Base-by-base conservation (phyloP, 2,329 filamentous ascomycete species). In the Ceratocystis ficicola region DNA sequence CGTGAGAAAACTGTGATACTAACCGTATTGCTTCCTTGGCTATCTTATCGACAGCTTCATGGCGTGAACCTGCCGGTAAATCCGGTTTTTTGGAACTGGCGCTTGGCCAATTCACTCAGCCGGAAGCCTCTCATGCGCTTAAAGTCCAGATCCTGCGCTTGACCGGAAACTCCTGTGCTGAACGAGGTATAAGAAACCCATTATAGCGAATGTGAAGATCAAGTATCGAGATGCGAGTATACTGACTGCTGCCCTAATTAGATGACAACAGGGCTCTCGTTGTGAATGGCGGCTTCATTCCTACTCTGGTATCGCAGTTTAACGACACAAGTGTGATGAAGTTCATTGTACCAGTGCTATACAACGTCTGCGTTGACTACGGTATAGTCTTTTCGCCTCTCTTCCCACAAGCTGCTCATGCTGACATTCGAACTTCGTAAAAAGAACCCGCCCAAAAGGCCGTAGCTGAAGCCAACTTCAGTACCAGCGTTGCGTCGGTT, bases 291-390 rank as follows among this genome's bases (percentile, higher is more conserved):
- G 77, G 77, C 60, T 76, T 77, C 28, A 71, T 86, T 12, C 70
- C 74, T 2, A 73, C 75, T 41, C 75, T 87, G 65, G 78, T 83
- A 41, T 69, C 73, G 2, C 76, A 82, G 44, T 73, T 86, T 7
- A 69, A 74, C 15, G 73, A 82, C 46, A 77, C 82, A 62, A 72
- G 74, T 0, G 69, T 85, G 20, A 73, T 84, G 6, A 73, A 77
- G 0, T 82, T 83, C 71, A 77, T 78, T 44, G 78, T 86, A 50
- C 81, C 83, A 0, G 84, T 86, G 6, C 73, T 86, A 3, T 85
- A 81, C 73, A 87, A 87, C 70, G 77, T 85, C 61, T 79, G 83
- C 65, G 78, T 86, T 15, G 84, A 87, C 71, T 86, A 85, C 71
- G 82, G 83, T 86, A 72, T 5, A 74, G 77, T 28, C 10, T 28